Percentiles rank a stretch among this genome's conserved stretches.
These are phyloP conservation scores for Mucor piriformis DNA, from an alignment of 371 early-diverging fungal genomes.

Conservation along the genomic window DNA sequence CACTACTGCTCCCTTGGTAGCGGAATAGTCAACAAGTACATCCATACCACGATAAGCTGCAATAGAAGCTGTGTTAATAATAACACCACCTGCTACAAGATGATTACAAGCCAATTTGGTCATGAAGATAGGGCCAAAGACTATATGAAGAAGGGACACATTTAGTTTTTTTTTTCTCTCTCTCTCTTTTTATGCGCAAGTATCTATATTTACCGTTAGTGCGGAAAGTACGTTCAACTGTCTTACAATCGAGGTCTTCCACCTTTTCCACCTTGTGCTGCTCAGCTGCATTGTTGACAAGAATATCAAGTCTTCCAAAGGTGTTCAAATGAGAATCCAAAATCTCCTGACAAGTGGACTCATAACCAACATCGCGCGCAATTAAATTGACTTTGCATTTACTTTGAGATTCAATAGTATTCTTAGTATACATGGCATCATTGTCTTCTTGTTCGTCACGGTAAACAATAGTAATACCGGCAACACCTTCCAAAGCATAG, in stretches of 20 bases:
- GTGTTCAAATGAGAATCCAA: conserved; percentile 39
- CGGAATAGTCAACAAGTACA: conserved; percentile 59
- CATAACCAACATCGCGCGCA: conserved; percentile 53
- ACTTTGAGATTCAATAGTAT: conserved; percentile 47
- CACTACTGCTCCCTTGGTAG: conserved; percentile 60
- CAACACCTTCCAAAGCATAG: conserved; percentile 52
- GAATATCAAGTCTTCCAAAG: conserved; percentile 60
- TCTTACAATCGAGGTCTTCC: conserved; percentile 41
- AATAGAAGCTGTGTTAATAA: conserved; percentile 64
- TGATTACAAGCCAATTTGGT: conserved; percentile 55
- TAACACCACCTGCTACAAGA: conserved; percentile 50
- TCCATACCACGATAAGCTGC: conserved; percentile 66
- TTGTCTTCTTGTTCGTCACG: conserved; percentile 53
- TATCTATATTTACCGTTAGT: conserved; percentile 43
- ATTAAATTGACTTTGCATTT: conserved; percentile 47
- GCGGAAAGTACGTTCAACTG: conserved; percentile 52
- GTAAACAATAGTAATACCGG: conserved; percentile 55
- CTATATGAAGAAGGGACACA: conserved; percentile 24
- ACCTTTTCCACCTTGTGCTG: conserved; percentile 49
- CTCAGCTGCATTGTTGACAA: conserved; percentile 70
- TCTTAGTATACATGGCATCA: conserved; percentile 52
- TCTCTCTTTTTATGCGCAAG: neutral
- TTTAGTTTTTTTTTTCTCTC: neutral
- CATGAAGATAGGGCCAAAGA: conserved; percentile 63
- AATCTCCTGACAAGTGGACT: conserved; percentile 49